Evolutionary conservation across 2,329 filamentous ascomycete genomes (phyloP), one percentile per base, ranked within the genome.

Genomic region (Lachnellula arida): DNA sequence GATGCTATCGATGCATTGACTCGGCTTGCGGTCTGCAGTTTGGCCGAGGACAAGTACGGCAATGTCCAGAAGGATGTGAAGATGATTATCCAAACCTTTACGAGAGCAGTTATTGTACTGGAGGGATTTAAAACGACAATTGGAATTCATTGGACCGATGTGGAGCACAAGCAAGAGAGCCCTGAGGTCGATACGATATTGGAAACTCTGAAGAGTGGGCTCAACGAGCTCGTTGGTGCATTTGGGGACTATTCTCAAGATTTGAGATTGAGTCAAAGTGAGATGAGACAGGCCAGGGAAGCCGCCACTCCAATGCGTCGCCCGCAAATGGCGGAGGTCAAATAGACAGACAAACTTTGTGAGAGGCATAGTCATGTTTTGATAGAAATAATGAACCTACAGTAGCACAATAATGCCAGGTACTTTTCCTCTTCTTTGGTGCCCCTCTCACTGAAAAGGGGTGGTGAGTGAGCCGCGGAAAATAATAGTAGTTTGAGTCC

Each of bases 41-140:
- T 97, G 53, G 76, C 77, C 3, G 92, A 97, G 71, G 93, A 97
- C 69, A 80, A 81, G 47, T 94, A 85, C 67, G 93, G 93, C 14
- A 88, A 89, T 63, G 93, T 95, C n/a, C 87, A 95, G 62, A 79
- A 85, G 44, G 89, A 94, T 61, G 84, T 97, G 2, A 83, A 88
- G 1, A 74, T 74, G 49, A 86, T 96, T 55, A 82, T 97, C 50
- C 82, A 87, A 47, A 82, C 84, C 1, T 82, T 95, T 58, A 92
- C 89, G 0, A 64, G 71, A 0, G 84, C 88, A 0, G 85, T 91
- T 54, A 79, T 76, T 53, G 84, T 84, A 62, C 75, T 96, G 3
- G 87, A 96, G 65, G 73, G 69, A 1, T 91, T 95, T 67, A 78
- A 84, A 61, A 70, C 71, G 7, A 73, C 66, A 2, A 74, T 87